Evolutionary conservation across 2,329 filamentous ascomycete genomes (phyloP), one percentile per base, ranked within the genome.

Genomic region (Fusarium sp.): DNA sequence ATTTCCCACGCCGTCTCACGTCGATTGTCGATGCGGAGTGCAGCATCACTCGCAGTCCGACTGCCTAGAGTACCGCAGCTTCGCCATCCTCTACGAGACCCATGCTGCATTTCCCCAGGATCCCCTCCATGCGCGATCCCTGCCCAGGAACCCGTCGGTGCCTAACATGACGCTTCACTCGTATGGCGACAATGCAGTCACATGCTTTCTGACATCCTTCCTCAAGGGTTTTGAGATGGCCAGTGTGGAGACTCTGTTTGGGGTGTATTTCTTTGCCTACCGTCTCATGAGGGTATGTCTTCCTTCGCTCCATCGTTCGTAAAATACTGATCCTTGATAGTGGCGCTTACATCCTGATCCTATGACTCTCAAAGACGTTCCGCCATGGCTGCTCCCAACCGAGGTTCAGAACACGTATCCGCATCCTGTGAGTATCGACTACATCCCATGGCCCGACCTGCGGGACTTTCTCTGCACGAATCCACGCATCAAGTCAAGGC

Each of bases 11-110:
- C 53, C 62, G 24, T 56, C 67, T 8, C 62, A 62, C 26, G 65
- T 74, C 15, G 65, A 74, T 28, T 75, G 73, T 49, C 71, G 71
- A 48, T 75, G 73, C 35, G 73, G 73, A 56, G 62, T 67, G n/a
- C 63, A 65, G 60, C 73, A 75, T 45, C 57, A 55, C 30, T 65
- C 65, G 14, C 67, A 59, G 20, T 61, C 60, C 11, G 65, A 75
- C 30, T 74, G 71, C 33, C 50, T 74, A 7, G 73, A 75, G 46
- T 68, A 72, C 48, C 68, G 63, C 45, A 73, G 65, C 59, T 62
- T 71, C 37, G 68, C 70, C 24, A 69, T 74, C 13, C 62, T 75
- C 22, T 74, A 74, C 53, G 65, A 73, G 60, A 63, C 62, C 32
- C 70, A 73, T 62, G 64, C 65, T 46, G 56, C 71, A 8, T 62